phyloP scores from a whole-genome alignment of 2,329 filamentous ascomycete species.

The Alternaria alternata region DNA sequence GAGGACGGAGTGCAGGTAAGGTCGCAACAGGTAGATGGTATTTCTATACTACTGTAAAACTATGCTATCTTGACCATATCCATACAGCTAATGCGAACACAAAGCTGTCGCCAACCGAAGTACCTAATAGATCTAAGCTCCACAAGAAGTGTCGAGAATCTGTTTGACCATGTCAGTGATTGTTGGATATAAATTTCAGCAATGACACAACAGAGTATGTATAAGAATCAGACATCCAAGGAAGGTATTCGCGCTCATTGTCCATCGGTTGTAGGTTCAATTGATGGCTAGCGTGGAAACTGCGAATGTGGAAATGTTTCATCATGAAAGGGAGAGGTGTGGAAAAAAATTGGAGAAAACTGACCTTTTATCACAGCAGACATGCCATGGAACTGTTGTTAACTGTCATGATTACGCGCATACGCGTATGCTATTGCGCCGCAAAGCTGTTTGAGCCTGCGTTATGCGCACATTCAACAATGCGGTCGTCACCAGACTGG shows the following conservation, averaged over 20 bases:
- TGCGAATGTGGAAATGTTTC: conserved; percentile 84
- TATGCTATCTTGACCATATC: not conserved
- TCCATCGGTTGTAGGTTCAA: conserved; percentile 69
- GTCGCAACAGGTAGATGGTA: not conserved
- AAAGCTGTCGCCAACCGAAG: not conserved
- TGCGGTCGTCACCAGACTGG: not conserved
- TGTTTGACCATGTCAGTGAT: conserved; percentile 29
- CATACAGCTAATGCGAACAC: not conserved
- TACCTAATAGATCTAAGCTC: not conserved
- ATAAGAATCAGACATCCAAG: conserved; percentile 75
- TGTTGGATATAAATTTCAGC: conserved; percentile 10
- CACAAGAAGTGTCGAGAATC: not conserved
- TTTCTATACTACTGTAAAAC: not conserved
- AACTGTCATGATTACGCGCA: not conserved
- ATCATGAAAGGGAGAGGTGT: conserved; percentile 62
- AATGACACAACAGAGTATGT: conserved; percentile 14
- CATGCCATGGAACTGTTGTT: not conserved
- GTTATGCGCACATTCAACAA: not conserved
- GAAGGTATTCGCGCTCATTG: conserved; percentile 73
- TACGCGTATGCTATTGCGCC: not conserved
- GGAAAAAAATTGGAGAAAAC: conserved; percentile 33
- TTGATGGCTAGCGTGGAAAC: conserved; percentile 82
- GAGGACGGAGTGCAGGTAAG: not conserved
- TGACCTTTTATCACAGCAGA: conserved; percentile 35
- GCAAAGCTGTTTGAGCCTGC: not conserved